phyloP scores from a whole-genome alignment of 1,139 yeast genomes.

The Scheffersomyces quercinus region DNA sequence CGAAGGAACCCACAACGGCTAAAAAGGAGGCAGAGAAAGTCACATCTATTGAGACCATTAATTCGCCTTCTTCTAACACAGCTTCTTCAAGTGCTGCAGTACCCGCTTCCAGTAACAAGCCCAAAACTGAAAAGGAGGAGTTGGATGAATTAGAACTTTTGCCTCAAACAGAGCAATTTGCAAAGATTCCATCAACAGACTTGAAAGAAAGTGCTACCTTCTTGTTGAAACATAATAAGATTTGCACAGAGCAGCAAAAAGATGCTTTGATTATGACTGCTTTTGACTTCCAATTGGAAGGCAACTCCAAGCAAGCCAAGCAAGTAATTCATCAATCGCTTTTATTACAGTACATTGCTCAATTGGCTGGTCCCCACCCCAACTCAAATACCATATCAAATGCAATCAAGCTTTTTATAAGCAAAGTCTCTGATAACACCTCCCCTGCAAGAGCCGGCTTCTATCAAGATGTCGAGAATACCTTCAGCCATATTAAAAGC shows the following conservation, averaged over 20 bases:
- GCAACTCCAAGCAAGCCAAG: slow-evolving; percentile 51
- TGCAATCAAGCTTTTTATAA: slow-evolving; percentile 70
- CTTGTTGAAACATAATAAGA: slow-evolving; percentile 60
- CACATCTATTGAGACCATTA: slow-evolving; percentile 9
- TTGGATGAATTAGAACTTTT: slow-evolving; percentile 37
- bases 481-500: slow-evolving; percentile 67
- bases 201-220: slow-evolving; percentile 51
- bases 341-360: slow-evolving; percentile 73
- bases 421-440: slow-evolving; percentile 53
- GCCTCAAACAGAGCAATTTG: slow-evolving; percentile 67
- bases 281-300: slow-evolving; percentile 75
- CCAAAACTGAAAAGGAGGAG: slow-evolving; percentile 24
- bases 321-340: slow-evolving; percentile 79
- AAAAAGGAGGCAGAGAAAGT: slow-evolving; percentile 6
- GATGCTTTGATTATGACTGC: slow-evolving; percentile 94
- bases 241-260: slow-evolving; percentile 81
- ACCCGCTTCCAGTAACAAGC: slow-evolving; percentile 30
- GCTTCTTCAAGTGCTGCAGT: slow-evolving; percentile 20
- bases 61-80: slow-evolving; percentile 10
- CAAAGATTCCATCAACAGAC: slow-evolving; percentile 54
- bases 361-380: slow-evolving; percentile 49
- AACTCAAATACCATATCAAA: slow-evolving; percentile 37
- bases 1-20: slow-evolving; percentile 5
- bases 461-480: slow-evolving; percentile 68
- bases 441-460: slow-evolving; percentile 70